Base-by-base conservation (phyloP, 306 rosid species). In the Bauhinia variegata region DNA sequence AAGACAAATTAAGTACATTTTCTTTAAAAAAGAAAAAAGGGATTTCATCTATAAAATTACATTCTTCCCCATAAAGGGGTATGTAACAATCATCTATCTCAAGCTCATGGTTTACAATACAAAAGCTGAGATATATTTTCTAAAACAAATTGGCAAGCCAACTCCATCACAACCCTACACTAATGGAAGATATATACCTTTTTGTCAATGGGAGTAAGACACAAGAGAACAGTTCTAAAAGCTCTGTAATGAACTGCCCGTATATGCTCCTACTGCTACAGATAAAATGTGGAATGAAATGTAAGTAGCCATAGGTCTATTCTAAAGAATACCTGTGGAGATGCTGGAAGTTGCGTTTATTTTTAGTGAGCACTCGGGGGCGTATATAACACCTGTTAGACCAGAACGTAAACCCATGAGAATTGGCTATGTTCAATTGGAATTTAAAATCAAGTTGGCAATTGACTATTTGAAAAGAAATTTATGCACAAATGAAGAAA, bases 281-380 rank as follows among this genome's bases (percentile, higher is more conserved):
- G 32, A 32, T 57, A 49, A 70, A 65, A 66, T 65, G 57, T n/a
- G 39, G 52, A 32, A 73, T 36, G 31, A 53, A 78, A 67, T 38
- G 70, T 43, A 44, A 74, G 63, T 62, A 63, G 51, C 38, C 54
- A 34, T 15, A 12, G 44, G 48, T 53, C 37, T 44, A 23, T 65
- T 76, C 75, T 82, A 93, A 34, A 70, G 13, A 71, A 74, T 67
- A 59, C 81, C 90, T 4, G 87, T 69, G 44, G 86, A 88, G 67
- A 85, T 78, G 83, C 95, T 75, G 79, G 96, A 84, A 63, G 86
- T 88, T 65, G 99, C 88, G 38, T 85, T 84, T 65, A 90, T 88
- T 87, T 78, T 82, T 69, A 90, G 75, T 2, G 95, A 70, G 72
- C 79, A 64, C 81, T 90, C 95, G 3, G 97, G 97, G 64, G 80